Conservation (phyloP, 352 stramenopile species). For the Globisporangium iwayamae region DNA sequence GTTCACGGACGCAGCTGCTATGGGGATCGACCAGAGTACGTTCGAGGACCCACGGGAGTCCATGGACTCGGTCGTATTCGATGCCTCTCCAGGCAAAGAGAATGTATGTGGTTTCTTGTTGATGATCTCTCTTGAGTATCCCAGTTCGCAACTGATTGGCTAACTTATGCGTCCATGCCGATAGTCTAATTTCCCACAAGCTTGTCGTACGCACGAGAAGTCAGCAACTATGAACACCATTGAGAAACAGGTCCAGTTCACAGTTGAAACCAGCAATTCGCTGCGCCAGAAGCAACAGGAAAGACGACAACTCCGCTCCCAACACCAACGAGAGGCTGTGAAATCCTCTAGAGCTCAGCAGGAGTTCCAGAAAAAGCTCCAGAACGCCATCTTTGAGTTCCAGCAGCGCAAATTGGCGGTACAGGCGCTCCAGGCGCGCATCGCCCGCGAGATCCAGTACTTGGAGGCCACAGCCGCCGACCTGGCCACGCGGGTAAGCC, state of each 20-base stretch:
- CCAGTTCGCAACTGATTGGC: background rate
- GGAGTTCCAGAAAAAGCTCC: constrained; percentile 37
- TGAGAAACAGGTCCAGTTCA: constrained; percentile 13
- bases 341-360: constrained; percentile 9
- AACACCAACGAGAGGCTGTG: constrained; percentile 18
- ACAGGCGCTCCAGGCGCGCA: constrained; percentile 42
- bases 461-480: constrained; percentile 40
- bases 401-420: constrained; percentile 56
- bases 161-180: background rate
- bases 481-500: constrained; percentile 38
- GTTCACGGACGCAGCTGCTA: constrained; percentile 18
- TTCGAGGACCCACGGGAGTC: constrained; percentile 18
- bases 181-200: background rate
- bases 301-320: constrained; percentile 18
- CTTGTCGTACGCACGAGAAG: background rate
- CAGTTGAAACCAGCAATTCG: constrained; percentile 14
- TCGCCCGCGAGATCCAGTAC: constrained; percentile 60
- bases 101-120: constrained; percentile 16
- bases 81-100: constrained; percentile 16
- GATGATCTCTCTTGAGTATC: background rate
- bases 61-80: background rate
- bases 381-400: constrained; percentile 36
- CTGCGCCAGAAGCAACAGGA: constrained; percentile 21
- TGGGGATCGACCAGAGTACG: constrained; percentile 6
- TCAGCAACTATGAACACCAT: background rate